These are phyloP conservation scores for Castanea sativa DNA, from an alignment of 306 rosid species.

Conservation along the genomic window DNA sequence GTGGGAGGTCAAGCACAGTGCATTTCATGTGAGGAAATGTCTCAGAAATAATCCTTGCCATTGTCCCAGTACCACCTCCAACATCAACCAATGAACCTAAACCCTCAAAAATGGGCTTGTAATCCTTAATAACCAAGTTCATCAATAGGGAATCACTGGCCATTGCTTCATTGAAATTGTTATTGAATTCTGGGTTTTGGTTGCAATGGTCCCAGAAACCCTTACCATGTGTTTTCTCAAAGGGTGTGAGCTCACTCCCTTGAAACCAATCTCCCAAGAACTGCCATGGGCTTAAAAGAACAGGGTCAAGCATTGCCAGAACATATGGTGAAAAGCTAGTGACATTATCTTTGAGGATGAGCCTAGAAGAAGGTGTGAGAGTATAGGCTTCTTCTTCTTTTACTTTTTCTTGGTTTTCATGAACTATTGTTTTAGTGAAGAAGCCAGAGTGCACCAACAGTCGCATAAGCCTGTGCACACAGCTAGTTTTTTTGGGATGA, in stretches of 20 bases:
- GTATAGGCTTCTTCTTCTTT: constrained; percentile 28
- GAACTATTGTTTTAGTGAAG: constrained; percentile 24
- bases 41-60: constrained; percentile 25
- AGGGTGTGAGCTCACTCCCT: constrained; percentile 10
- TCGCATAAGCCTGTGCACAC: constrained; percentile 31
- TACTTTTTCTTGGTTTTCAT: not conserved
- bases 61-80: constrained; percentile 33
- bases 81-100: constrained; percentile 35
- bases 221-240: constrained; percentile 35
- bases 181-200: not conserved
- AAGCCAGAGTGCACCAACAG: constrained; percentile 39
- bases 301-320: constrained; percentile 15
- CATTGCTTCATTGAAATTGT: constrained; percentile 39
- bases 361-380: constrained; percentile 48
- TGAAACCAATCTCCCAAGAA: constrained; percentile 36
- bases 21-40: constrained; percentile 49
- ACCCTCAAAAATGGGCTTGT: constrained; percentile 41
- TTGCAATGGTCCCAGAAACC: constrained; percentile 30
- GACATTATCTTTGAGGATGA: constrained; percentile 25
- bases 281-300: constrained; percentile 19
- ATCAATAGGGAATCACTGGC: constrained; percentile 42
- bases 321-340: constrained; percentile 10
- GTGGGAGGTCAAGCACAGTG: constrained; percentile 44
- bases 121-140: constrained; percentile 32
- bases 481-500: constrained; percentile 18